Evolutionary conservation across 2,329 filamentous ascomycete species (phyloP).

Genomic region (Metarhizium anisopliae): DNA sequence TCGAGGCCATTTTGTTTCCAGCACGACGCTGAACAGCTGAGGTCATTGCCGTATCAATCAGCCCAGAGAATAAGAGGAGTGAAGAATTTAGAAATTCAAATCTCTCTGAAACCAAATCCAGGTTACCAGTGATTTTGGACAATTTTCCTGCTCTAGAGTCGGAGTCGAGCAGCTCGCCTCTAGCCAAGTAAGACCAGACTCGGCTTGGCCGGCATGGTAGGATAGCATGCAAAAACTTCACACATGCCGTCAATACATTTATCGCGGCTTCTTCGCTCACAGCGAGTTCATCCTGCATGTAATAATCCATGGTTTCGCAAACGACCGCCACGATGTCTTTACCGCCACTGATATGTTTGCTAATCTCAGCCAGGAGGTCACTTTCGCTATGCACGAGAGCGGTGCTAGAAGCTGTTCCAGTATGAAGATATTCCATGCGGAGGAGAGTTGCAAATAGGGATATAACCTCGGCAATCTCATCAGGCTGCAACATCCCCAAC

Average conservation of each 20-base stretch:
- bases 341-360: constrained; percentile 47
- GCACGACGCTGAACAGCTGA: constrained; percentile 60
- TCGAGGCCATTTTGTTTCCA: constrained; percentile 37
- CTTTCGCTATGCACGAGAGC: constrained; percentile 26
- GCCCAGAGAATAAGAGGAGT: constrained; percentile 61
- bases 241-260: constrained; percentile 58
- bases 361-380: constrained; percentile 44
- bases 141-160: constrained; percentile 71
- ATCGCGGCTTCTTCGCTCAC: constrained; percentile 57
- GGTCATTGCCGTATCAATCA: constrained; percentile 66
- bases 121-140: constrained; percentile 67
- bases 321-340: constrained; percentile 74
- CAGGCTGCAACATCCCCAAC: constrained; percentile 44
- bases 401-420: constrained; percentile 12
- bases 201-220: constrained; percentile 68
- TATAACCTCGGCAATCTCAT: constrained; percentile 65
- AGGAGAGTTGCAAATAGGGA: constrained; percentile 65
- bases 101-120: constrained; percentile 68
- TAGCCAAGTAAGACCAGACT: constrained; percentile 82
- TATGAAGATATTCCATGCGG: constrained; percentile 36
- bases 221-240: constrained; percentile 71
- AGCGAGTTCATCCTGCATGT: constrained; percentile 47
- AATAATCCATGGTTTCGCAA: constrained; percentile 73
- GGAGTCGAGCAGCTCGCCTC: constrained; percentile 69
- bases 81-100: constrained; percentile 72